These are phyloP conservation scores for Silene conica DNA, from an alignment of 148 eudicot species.

Conservation along the genomic window DNA sequence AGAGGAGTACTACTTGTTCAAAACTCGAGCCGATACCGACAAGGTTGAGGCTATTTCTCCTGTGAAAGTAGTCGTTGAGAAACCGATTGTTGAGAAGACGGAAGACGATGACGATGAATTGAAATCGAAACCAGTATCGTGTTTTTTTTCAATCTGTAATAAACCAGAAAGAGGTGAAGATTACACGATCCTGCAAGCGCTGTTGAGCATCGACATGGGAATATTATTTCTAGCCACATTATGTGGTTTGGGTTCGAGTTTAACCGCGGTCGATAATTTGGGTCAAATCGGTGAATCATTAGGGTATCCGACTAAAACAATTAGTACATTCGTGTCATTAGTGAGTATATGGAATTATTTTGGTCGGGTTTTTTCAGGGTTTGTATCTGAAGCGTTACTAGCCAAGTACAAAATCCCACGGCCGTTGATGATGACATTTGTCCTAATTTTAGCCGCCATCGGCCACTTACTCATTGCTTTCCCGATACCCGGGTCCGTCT, in stretches of 20 bases:
- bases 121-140: slow-evolving; percentile 15
- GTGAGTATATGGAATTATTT: slow-evolving; percentile 57
- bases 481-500: slow-evolving; percentile 37
- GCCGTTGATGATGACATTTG: slow-evolving; percentile 43
- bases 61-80: not conserved
- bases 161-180: slow-evolving; percentile 52
- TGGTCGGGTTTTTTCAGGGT: slow-evolving; percentile 40
- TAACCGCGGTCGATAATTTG: slow-evolving; percentile 47
- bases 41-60: not conserved
- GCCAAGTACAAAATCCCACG: slow-evolving; percentile 44
- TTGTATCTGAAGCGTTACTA: slow-evolving; percentile 36
- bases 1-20: slow-evolving; percentile 25
- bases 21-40: not conserved
- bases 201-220: slow-evolving; percentile 47
- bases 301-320: slow-evolving; percentile 38
- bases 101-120: not conserved
- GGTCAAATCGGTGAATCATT: slow-evolving; percentile 51
- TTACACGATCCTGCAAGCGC: slow-evolving; percentile 45
- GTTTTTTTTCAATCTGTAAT: slow-evolving; percentile 28
- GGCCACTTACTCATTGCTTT: slow-evolving; percentile 47
- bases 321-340: slow-evolving; percentile 43
- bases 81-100: not conserved
- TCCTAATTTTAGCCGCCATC: slow-evolving; percentile 34
- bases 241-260: slow-evolving; percentile 43
- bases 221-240: slow-evolving; percentile 41